Conservation (phyloP, 192 early-diverging fungal species). For the Umbelopsis vinacea region DNA sequence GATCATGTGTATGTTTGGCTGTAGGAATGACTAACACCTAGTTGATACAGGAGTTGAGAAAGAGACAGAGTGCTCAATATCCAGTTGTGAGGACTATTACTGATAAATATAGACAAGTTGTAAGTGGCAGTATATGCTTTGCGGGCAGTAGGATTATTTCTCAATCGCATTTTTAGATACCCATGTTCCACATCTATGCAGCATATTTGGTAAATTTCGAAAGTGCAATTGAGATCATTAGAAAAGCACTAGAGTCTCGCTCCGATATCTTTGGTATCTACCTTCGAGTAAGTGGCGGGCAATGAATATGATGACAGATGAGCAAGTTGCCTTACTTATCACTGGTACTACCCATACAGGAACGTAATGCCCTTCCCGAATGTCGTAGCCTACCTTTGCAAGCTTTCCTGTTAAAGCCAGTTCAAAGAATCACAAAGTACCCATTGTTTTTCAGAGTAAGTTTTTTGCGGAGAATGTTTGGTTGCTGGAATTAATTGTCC, state of each 20-base stretch:
- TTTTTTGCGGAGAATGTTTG: background rate
- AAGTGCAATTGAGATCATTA: slow-evolving; percentile 2
- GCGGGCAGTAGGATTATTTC: background rate
- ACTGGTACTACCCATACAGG: background rate
- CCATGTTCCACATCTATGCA: slow-evolving; percentile 19
- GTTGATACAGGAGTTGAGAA: slow-evolving; percentile 4
- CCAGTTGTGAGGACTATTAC: slow-evolving; percentile 3
- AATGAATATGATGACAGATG: background rate
- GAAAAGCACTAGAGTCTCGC: background rate
- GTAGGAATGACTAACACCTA: background rate
- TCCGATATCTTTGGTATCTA: slow-evolving; percentile 2
- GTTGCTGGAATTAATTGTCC: background rate
- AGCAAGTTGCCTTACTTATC: too few relatives aligned
- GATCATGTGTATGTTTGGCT: background rate
- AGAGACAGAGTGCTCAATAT: slow-evolving; percentile 8
- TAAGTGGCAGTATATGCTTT: background rate
- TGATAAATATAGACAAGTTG: slow-evolving; percentile 20
- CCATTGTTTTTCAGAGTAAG: slow-evolving; percentile 13
- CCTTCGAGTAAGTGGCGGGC: background rate
- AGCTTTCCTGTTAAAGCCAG: slow-evolving; percentile 4
- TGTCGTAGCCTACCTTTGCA: slow-evolving; percentile 5
- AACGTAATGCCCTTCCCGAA: slow-evolving; percentile 8
- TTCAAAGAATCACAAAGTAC: slow-evolving; percentile 6
- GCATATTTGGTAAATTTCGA: slow-evolving; percentile 16
- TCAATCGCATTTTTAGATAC: background rate